These are phyloP conservation scores for Penicillium steckii DNA, from an alignment of 495 filamentous ascomycete genomes.

Conservation along the genomic window DNA sequence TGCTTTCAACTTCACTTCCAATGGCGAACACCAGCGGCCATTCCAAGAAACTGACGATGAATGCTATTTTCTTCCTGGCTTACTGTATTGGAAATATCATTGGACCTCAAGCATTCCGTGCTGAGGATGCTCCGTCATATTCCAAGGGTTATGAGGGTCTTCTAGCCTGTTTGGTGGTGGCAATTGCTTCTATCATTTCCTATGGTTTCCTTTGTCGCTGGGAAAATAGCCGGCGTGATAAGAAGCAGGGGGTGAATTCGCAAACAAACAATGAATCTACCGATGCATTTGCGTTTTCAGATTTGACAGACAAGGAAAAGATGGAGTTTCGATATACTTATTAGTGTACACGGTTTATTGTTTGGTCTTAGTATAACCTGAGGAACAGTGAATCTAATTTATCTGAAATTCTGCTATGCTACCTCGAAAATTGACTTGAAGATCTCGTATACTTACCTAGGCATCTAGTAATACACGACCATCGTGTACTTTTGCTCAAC, in stretches of 20 bases:
- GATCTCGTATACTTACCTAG: too few relatives aligned
- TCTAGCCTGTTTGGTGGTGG: conserved; percentile 20
- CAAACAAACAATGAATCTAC: background rate
- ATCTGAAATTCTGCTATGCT: too few relatives aligned
- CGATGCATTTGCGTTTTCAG: conserved; percentile 20
- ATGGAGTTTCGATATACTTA: conserved; percentile 35
- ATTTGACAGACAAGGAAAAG: conserved; percentile 36
- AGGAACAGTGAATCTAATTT: too few relatives aligned
- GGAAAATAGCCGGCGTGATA: conserved; percentile 18
- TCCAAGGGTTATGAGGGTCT: conserved; percentile 30
- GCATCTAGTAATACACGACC: too few relatives aligned
- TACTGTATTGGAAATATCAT: conserved; percentile 51
- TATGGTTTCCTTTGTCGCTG: conserved; percentile 20
- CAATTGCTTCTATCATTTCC: conserved; percentile 22
- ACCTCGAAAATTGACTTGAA: too few relatives aligned
- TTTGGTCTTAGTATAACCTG: too few relatives aligned
- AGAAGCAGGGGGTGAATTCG: background rate
- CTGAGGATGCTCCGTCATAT: conserved; percentile 50
- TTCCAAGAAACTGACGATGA: conserved; percentile 31
- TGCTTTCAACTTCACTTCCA: conserved; percentile 36
- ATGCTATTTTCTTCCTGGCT: conserved; percentile 29
- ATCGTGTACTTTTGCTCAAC: too few relatives aligned
- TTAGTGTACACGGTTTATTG: conserved; percentile 16
- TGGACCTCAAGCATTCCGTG: conserved; percentile 59
- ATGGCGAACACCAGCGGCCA: conserved; percentile 41